These are phyloP conservation scores for Boletus tomentosulus DNA, from an alignment of 768 basidiomycete species.

Conservation along the genomic window DNA sequence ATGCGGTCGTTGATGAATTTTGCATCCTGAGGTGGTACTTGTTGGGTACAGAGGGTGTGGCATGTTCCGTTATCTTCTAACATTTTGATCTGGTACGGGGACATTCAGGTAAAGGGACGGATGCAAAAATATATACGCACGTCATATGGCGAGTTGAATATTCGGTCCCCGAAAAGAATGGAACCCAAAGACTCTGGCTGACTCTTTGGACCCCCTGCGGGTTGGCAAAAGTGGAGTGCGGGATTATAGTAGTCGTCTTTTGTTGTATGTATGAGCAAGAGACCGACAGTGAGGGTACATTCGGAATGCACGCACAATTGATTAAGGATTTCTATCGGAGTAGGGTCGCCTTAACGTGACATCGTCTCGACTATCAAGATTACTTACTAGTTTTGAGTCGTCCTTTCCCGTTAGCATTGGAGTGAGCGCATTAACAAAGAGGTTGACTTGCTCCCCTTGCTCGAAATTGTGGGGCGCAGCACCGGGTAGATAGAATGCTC, in stretches of 20 bases:
- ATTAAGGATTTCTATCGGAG: constrained; percentile 77
- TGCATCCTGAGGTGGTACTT: constrained; percentile 66
- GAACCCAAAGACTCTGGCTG: constrained; percentile 87
- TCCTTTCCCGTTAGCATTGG: constrained; percentile 71
- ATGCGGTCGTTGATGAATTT: constrained; percentile 91
- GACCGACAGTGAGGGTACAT: neutral
- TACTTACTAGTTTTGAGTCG: constrained; percentile 69
- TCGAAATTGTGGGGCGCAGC: constrained; percentile 84
- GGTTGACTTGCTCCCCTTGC: constrained; percentile 66
- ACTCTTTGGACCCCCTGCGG: constrained; percentile 63
- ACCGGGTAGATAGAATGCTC: constrained; percentile 89
- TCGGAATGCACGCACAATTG: constrained; percentile 52
- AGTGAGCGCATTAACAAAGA: constrained; percentile 86
- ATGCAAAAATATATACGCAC: constrained; percentile 38
- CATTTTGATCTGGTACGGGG: constrained; percentile 67
- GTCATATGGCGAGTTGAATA: constrained; percentile 87
- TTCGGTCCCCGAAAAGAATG: constrained; percentile 94
- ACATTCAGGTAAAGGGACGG: constrained; percentile 4
- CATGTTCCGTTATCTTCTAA: constrained; percentile 72
- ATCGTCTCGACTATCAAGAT: neutral
- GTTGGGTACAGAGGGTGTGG: constrained; percentile 60
- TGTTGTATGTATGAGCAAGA: constrained; percentile 5
- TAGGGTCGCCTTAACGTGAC: constrained; percentile 4
- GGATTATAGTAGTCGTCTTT: constrained; percentile 92
- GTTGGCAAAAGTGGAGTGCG: constrained; percentile 81